These are phyloP conservation scores for Trichoderma sp. DNA, from an alignment of 2,329 filamentous ascomycete species.

Conservation along the genomic window DNA sequence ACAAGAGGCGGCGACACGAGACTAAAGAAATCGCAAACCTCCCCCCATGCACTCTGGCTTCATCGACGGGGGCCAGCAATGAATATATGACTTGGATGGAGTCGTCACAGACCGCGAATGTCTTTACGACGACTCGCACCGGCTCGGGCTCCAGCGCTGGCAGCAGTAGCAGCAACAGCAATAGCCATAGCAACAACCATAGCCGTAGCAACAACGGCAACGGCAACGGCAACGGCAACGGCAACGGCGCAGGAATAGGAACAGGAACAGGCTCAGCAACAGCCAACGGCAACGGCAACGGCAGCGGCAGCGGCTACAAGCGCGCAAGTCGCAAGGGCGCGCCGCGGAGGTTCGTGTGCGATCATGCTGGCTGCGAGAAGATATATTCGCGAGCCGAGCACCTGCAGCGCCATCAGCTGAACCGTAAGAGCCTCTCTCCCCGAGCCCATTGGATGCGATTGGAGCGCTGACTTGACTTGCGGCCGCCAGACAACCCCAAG, in stretches of 20 bases:
- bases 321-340: conserved; percentile 52
- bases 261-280: no score
- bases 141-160: conserved; percentile 8
- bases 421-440: conserved; percentile 55
- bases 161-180: conserved; percentile 11
- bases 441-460: neutral
- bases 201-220: no score
- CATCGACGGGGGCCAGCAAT: conserved; percentile 16
- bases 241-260: neutral
- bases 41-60: conserved; percentile 14
- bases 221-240: conserved; percentile 34
- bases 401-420: conserved; percentile 76
- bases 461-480: conserved; percentile 7
- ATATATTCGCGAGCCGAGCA: conserved; percentile 78
- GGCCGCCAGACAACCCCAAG: conserved; percentile 65
- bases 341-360: conserved; percentile 57
- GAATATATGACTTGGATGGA: conserved; percentile 24
- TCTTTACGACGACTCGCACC: conserved; percentile 11
- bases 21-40: neutral
- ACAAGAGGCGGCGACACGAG: conserved; percentile 2
- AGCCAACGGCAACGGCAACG: conserved; percentile 15
- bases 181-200: no score
- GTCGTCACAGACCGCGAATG: conserved; percentile 23
- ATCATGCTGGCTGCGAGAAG: conserved; percentile 71
- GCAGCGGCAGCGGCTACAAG: conserved; percentile 39